Percentiles rank a stretch among this genome's conserved stretches.
These are phyloP conservation scores for Podospora australis DNA, from an alignment of 495 filamentous ascomycete species.

Conservation along the genomic window DNA sequence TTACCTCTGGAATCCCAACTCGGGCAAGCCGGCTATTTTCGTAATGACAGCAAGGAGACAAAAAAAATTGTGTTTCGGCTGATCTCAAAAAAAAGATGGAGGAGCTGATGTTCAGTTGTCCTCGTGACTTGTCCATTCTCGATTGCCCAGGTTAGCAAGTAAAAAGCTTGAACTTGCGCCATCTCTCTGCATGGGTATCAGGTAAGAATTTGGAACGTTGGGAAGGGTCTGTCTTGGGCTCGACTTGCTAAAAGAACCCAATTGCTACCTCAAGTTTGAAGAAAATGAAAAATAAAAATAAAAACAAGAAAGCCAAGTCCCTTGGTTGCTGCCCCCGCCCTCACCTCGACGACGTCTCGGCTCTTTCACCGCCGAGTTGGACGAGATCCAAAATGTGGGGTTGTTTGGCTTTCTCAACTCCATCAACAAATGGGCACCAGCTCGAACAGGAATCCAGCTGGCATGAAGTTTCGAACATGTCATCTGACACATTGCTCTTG, in stretches of 20 bases:
- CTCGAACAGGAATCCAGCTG: neutral
- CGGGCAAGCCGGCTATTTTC: constrained; percentile 4
- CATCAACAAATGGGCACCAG: neutral
- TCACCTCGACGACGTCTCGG: neutral
- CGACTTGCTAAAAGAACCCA: no score
- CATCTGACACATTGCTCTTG: neutral
- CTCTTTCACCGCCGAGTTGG: neutral
- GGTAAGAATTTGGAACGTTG: no score
- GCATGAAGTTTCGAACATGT: no score
- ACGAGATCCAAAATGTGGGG: neutral
- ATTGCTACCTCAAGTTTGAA: no score
- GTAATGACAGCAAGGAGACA: neutral
- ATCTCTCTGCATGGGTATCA: no score
- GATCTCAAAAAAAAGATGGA: neutral
- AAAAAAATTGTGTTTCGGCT: neutral
- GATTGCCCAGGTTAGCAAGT: no score
- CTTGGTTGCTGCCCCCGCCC: neutral
- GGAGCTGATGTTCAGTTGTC: no score
- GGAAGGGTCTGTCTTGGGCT: no score
- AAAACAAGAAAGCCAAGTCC: no score
- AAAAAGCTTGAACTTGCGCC: no score
- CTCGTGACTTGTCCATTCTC: neutral
- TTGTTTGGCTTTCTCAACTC: no score
- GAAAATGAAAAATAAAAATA: no score
- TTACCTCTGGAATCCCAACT: neutral